Conservation (phyloP, 805 yeast genomes). For the Starmerella kuoi region DNA sequence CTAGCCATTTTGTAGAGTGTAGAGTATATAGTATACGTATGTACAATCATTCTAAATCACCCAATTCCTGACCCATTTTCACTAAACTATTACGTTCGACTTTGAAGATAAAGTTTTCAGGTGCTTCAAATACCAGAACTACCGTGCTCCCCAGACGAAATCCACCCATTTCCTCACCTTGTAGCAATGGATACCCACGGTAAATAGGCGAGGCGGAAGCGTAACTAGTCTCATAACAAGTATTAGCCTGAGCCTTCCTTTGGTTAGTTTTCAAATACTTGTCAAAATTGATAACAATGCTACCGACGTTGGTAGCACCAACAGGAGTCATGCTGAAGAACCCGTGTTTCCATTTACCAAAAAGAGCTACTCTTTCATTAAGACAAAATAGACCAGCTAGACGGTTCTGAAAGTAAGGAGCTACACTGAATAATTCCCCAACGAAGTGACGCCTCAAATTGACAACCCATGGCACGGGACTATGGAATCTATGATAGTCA, state of each 20-base stretch:
- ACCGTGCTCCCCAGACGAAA: constrained; percentile 92
- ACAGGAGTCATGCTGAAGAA: constrained; percentile 98
- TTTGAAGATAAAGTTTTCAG: constrained; percentile 58
- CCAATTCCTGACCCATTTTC: constrained; percentile 73
- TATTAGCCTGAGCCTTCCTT: constrained; percentile 46
- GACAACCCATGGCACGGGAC: constrained; percentile 94
- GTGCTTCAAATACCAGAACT: constrained; percentile 95
- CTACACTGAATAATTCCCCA: constrained; percentile 90
- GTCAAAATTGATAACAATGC: constrained; percentile 84
- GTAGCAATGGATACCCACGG: constrained; percentile 77
- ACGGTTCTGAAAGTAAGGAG: constrained; percentile 88
- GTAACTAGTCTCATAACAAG: constrained; percentile 91
- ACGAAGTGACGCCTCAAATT: constrained; percentile 87
- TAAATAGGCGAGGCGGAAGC: constrained; percentile 59
- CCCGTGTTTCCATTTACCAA: constrained; percentile 95
- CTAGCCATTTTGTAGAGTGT: too few species aligned
- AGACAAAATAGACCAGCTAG: constrained; percentile 76
- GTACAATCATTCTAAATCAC: constrained; percentile 28
- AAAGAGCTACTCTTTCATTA: constrained; percentile 87
- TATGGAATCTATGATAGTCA: constrained; percentile 92
- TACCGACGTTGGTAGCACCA: constrained; percentile 98
- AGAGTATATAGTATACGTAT: too few species aligned
- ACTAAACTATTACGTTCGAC: constrained; percentile 64
- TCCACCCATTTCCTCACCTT: constrained; percentile 96
- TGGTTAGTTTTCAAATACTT: constrained; percentile 72